Evolutionary conservation across 1,139 yeast species (phyloP).

Genomic region (Ogataea hybrid): DNA sequence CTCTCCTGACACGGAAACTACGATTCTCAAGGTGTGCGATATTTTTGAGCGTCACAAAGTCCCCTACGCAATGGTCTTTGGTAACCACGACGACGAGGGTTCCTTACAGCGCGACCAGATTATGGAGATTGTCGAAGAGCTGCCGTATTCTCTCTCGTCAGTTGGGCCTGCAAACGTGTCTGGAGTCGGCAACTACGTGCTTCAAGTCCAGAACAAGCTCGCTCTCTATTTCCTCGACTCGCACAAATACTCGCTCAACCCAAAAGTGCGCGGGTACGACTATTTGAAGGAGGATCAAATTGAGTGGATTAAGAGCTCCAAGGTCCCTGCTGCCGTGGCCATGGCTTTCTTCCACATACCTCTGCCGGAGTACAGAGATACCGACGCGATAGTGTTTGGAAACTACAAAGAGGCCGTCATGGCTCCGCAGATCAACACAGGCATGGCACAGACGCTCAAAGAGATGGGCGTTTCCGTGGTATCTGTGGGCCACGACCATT

Average conservation of each 20-base stretch:
- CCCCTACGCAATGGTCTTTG: constrained; percentile 80
- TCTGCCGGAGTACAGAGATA: constrained; percentile 69
- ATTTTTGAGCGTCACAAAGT: constrained; percentile 66
- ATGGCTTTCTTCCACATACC: constrained; percentile 97
- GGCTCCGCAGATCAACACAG: constrained; percentile 70
- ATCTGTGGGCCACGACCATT: constrained; percentile 92
- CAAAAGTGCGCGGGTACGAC: constrained; percentile 75
- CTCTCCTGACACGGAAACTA: constrained; percentile 75
- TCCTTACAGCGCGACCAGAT: constrained; percentile 57
- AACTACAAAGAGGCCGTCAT: constrained; percentile 67
- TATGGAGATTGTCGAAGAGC: constrained; percentile 49
- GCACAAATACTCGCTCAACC: constrained; percentile 65
- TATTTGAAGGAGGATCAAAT: constrained; percentile 75
- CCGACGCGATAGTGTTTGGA: constrained; percentile 49
- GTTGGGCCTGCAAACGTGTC: constrained; percentile 63
- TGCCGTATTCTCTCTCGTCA: constrained; percentile 67
- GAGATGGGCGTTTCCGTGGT: constrained; percentile 67
- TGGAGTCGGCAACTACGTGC: constrained; percentile 78
- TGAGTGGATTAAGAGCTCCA: constrained; percentile 4
- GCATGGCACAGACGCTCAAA: constrained; percentile 56
- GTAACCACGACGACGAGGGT: constrained; percentile 86
- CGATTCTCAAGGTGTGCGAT: constrained; percentile 70
- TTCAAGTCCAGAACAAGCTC: constrained; percentile 53
- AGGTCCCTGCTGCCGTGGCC: constrained; percentile 42
- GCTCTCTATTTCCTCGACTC: constrained; percentile 78